phyloP scores from a whole-genome alignment of 805 yeast species.

The Sporopachydermia quercuum region DNA sequence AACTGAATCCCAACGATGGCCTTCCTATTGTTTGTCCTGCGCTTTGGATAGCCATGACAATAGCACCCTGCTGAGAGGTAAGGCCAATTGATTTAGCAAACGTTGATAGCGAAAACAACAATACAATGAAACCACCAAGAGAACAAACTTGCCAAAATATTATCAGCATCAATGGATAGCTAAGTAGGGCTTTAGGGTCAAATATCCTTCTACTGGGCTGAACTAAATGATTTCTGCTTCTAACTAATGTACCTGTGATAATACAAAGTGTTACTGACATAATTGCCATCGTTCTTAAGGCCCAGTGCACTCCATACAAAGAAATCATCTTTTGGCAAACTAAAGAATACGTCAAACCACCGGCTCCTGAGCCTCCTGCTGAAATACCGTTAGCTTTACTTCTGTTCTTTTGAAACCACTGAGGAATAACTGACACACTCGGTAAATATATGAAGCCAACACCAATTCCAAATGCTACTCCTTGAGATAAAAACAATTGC shows the following conservation, averaged over 20 bases:
- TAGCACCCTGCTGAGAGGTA: conserved; percentile 27
- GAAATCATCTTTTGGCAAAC: conserved; percentile 22
- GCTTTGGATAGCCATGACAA: conserved; percentile 29
- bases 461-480: conserved; percentile 34
- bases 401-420: conserved; percentile 37
- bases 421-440: conserved; percentile 30
- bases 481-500: conserved; percentile 34
- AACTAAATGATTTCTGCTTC: conserved; percentile 26
- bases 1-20: conserved; percentile 29
- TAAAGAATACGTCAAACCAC: conserved; percentile 28
- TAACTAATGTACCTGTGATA: conserved; percentile 27
- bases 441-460: conserved; percentile 29
- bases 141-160: conserved; percentile 23
- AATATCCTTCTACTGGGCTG: conserved; percentile 23
- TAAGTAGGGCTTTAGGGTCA: conserved; percentile 16
- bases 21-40: conserved; percentile 34
- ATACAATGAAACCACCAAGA: conserved; percentile 26
- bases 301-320: conserved; percentile 18
- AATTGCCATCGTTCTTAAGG: conserved; percentile 25
- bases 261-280: conserved; percentile 23
- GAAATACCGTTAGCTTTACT: conserved; percentile 27
- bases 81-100: conserved; percentile 34
- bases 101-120: conserved; percentile 32
- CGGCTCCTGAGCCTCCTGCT: conserved; percentile 27
- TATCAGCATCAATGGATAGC: conserved; percentile 20